phyloP scores from a whole-genome alignment of 2,329 filamentous ascomycete genomes.

The Xylaria digitata region DNA sequence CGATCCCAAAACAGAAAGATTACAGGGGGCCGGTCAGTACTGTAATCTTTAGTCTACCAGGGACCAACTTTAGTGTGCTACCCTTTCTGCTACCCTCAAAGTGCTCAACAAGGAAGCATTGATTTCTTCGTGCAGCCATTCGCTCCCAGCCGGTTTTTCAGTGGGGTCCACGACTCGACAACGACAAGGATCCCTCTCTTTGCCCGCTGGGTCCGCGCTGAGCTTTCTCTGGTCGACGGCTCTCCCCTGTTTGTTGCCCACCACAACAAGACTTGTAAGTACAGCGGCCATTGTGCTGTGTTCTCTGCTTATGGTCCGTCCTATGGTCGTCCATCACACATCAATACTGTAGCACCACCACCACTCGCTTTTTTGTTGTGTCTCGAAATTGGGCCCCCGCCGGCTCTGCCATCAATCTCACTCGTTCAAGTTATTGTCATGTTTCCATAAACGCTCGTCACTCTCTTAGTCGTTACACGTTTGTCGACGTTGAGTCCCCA shows the following conservation, averaged over 20 bases:
- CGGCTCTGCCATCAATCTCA: conserved; percentile 15
- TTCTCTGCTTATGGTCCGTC: conserved; percentile 4
- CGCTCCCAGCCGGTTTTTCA: conserved; percentile 24
- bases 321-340: conserved; percentile 27
- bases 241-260: conserved; percentile 41
- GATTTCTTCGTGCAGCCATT: conserved; percentile 6
- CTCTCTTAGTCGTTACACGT: conserved; percentile 15
- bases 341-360: conserved; percentile 16
- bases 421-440: conserved; percentile 25
- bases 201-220: conserved; percentile 24
- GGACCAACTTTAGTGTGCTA: conserved; percentile 3
- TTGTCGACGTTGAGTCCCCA: conserved; percentile 21
- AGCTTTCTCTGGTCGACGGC: conserved; percentile 24
- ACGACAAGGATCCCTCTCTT: conserved; percentile 43
- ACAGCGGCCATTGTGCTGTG: conserved; percentile 22
- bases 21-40: conserved; percentile 27
- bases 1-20: conserved; percentile 30
- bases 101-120: conserved; percentile 12
- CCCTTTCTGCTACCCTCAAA: too few relatives aligned
- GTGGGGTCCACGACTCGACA: conserved; percentile 27
- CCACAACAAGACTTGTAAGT: conserved; percentile 44
- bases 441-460: conserved; percentile 12
- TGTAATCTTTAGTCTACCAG: background rate
- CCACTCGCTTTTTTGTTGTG: conserved; percentile 16
- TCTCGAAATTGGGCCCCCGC: conserved; percentile 2